Conservation (phyloP, 1,284 basidiomycete genomes). For the Ceratobasidium sp. region DNA sequence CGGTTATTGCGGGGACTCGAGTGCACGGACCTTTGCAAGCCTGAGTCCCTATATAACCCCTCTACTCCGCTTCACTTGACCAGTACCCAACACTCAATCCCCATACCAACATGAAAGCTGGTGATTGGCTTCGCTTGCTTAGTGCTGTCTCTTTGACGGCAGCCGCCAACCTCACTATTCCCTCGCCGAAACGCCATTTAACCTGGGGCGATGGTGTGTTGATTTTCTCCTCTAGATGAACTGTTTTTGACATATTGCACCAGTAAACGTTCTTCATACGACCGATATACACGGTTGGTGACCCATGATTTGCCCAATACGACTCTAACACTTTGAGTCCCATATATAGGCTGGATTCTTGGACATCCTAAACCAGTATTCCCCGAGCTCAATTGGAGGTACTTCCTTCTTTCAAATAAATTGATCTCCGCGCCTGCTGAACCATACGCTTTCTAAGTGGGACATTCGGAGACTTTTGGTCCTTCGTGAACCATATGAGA, state of each 20-base stretch:
- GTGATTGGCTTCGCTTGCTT: background rate
- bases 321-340: background rate
- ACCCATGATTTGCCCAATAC: background rate
- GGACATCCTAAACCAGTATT: conserved; percentile 9
- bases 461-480: conserved; percentile 30
- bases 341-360: conserved; percentile 14
- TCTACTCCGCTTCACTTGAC: background rate
- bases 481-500: conserved; percentile 26
- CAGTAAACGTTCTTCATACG: conserved; percentile 30
- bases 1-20: background rate
- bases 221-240: background rate
- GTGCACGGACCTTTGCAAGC: background rate
- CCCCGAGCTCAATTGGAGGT: conserved; percentile 26
- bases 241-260: background rate
- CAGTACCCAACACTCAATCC: background rate
- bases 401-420: background rate
- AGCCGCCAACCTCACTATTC: background rate
- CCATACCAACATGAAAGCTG: background rate
- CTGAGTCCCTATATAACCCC: background rate
- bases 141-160: background rate
- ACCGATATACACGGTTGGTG: conserved; percentile 33
- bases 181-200: background rate
- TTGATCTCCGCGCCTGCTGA: background rate
- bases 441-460: background rate
- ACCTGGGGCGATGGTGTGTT: conserved; percentile 4